Evolutionary conservation across 2,329 filamentous ascomycete genomes (phyloP), one percentile per base, ranked within the genome.

Genomic region (Beauveria sp.): DNA sequence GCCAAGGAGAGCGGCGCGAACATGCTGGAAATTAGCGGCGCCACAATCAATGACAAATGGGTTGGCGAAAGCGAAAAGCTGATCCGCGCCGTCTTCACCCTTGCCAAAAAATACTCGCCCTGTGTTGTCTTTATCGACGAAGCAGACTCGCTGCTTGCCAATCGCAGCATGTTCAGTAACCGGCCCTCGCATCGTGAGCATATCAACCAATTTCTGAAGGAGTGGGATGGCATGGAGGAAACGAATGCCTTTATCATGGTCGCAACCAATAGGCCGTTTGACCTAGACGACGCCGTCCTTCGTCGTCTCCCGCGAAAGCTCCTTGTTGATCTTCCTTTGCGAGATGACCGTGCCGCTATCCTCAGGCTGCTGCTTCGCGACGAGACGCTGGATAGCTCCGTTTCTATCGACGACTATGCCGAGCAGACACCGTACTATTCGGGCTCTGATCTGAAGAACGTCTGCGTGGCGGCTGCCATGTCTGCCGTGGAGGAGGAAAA

Each of bases 61-160:
- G 91, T 98, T 3, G 95, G 95, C 24, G 92, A 98, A 73, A 90
- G 90, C 63, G 95, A 99, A 77, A 98, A 98, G 81, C 96, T 96
- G 71, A 90, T 98, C 60, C 88, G 89, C 58, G 93, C 93, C 0
- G 87, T 98, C 46, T 99, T 99, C 76, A 89, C 86, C 0, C 80
- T 98, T 0, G 95, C 95, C 4, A 91, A 91, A 75, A 96, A 96
- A 74, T 83, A 97, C 8, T 88, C 89, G 1, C 95, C 95, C 0
- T 93, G 93, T 70, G 88, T 99, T 18, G 90, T 99, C 56, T 98
- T 99, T 76, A 91, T 99, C 65, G 95, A 99, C 70, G 95, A 99
- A 76, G 95, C 93, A 24, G 95, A 99, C 72, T 90, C 93, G 8
- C 87, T 99, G 53, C 89, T 99, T 61, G 90, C 90, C 28, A 88